Evolutionary conservation across 495 filamentous ascomycete species (phyloP), one percentile per base, ranked within the genome.

Genomic region (Tuber indicum): DNA sequence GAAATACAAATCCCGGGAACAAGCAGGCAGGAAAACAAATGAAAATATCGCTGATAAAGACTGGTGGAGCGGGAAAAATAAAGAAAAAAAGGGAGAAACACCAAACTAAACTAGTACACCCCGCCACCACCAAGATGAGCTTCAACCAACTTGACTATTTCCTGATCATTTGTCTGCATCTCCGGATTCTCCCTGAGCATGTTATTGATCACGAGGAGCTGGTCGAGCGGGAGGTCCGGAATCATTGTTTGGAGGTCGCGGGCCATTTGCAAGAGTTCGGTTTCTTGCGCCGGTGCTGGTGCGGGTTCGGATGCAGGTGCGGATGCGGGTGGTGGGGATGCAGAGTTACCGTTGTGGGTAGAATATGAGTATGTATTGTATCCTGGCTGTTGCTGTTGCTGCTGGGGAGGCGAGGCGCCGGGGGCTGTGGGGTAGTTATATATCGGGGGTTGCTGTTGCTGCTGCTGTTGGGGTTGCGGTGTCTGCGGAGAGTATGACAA

Each of bases 151-250:
- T 77, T 78, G 43, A 79, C 81, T 70, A 84, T 58, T 72, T 76
- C 75, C 52, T 82, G 77, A 44, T 83, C 76, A 21, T 82, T 80
- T 10, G 78, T 78, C 42, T 83, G 79, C 75, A 82, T 76, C 19
- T 81, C 76, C 23, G 83, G 81, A 72, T 84, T 84, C 43, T 81
- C 80, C 52, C 73, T 72, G 42, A 83, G 75, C 75, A 82, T 74
- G 62, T 81, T 81, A 72, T 84, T 83, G 71, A 84, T 84, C 32
- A 81, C 70, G 71, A 76, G 75, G 21, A 82, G 77, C 58, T 84
- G 82, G 45, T 74, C 71, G 21, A 78, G 74, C 70, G 74, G 75
- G 72, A 84, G 77, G n/a, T 77, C 79, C 19, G 82, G 82, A 41
- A 84, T 73, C 21, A 80, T 78, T 32, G 75, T 44, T 69, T 82